Conservation (phyloP, 352 stramenopile species). For the Globisporangium spinosum region DNA sequence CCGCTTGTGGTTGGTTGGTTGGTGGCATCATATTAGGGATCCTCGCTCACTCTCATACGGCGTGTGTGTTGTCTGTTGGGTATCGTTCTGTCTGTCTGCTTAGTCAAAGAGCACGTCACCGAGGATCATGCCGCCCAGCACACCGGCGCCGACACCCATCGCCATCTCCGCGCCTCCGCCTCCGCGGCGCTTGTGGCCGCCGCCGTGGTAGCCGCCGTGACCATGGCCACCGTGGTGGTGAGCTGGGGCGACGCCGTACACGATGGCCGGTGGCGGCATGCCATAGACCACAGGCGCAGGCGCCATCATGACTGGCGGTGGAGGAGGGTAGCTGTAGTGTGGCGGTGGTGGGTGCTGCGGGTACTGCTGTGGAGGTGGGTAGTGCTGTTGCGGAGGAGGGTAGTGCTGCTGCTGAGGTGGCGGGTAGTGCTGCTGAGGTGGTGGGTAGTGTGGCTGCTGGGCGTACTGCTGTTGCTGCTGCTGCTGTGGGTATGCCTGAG, state of each 20-base stretch:
- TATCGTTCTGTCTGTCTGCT: background rate
- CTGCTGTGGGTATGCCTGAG: background rate
- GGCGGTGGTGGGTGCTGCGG: background rate
- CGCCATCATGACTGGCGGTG: constrained; percentile 16
- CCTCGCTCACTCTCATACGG: background rate
- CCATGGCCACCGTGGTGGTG: constrained; percentile 29
- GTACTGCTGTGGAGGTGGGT: constrained; percentile 25
- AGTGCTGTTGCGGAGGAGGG: constrained; percentile 25
- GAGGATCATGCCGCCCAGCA: constrained; percentile 72
- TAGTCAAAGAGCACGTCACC: constrained; percentile 66
- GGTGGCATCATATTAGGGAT: background rate
- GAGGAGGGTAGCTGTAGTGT: constrained; percentile 21
- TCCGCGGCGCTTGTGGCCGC: constrained; percentile 15
- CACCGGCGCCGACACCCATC: constrained; percentile 64
- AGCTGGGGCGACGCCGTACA: constrained; percentile 15
- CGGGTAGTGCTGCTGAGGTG: constrained; percentile 8
- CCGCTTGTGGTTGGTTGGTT: background rate
- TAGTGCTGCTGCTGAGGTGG: constrained; percentile 21
- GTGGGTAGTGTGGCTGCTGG: background rate
- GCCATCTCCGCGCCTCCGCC: constrained; percentile 40
- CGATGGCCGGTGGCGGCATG: constrained; percentile 14
- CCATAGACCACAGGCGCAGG: constrained; percentile 21
- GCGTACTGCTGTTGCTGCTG: background rate
- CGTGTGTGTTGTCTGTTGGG: background rate
- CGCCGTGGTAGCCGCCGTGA: constrained; percentile 29